Evolutionary conservation across 108 stramenopile species (phyloP), one percentile per base, ranked within the genome.

Genomic region (Phaeodactylum tricornutum): DNA sequence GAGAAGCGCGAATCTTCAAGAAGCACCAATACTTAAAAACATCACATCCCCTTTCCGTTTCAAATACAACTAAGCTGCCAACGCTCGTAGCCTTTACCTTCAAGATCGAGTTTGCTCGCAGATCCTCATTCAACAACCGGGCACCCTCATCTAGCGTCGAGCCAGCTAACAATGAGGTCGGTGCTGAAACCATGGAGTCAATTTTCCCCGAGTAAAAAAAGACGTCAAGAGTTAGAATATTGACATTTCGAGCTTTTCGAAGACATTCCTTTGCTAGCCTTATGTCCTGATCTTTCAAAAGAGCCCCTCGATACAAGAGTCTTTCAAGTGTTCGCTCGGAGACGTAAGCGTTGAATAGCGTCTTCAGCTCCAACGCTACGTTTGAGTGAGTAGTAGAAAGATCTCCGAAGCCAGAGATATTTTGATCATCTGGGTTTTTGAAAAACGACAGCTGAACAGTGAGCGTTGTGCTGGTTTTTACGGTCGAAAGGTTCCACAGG

Each of bases 271-370:
- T 66, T 23, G 78, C 75, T 23, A 61, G 30, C 21, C 62, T 46
- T 14, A 80, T 41, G 34, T 60, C 67, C 0, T 71, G 74, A 5
- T 67, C 40, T 14, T 71, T 61, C 41, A 71, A 53, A 8, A 43
- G 47, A 23, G 43, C 7, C 22, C 75, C 71, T 3, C 47, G 12
- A 33, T 64, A 57, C 12, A 66, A 50, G 41, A 81, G 57, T 29
- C 71, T 66, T 47, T 81, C 82, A 12, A 88, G 64, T 4, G 56
- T 74, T 43, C 75, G 82, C 49, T 84, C 82, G 0, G 79, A 71
- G 30, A 65, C 50, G 41, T 76, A 79, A 15, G 74, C 62, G 43
- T 64, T 77, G 41, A 88, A 42, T 8, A 66, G 50, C 25, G 48
- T 29, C n/a, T n/a, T n/a, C n/a, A n/a, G n/a, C n/a, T n/a, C n/a